Evolutionary conservation across 495 filamentous ascomycete genomes (phyloP), one percentile per base, ranked within the genome.

Genomic region (Neurospora sp.): DNA sequence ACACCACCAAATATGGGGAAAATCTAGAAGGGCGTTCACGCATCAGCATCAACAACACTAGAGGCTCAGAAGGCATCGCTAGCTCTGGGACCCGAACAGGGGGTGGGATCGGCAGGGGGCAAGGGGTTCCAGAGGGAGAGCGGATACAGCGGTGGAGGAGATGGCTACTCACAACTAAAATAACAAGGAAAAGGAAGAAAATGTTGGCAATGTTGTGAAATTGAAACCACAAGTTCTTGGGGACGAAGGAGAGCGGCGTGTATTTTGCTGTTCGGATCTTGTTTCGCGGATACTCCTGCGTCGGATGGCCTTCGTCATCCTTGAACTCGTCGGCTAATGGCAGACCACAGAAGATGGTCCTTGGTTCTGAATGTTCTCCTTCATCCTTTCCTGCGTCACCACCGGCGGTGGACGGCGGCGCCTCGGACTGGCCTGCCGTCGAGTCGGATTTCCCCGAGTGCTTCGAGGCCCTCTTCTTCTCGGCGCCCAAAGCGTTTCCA

Each of bases 141-240:
- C 53, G 53, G 46, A 70, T 20, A 70, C 22, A 42, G 35, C 68
- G 20, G 39, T 59, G 73, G 31, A 46, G 27, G 42, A 22, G 44
- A 3, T 22, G 27, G 59, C 27, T 59, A 87, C 94, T 82, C 90
- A 98, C 96, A 75, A 90, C 88, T 72, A 99, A 89, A 79, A 99
- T 95, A 80, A 97, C 95, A 74, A 96, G 88, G 83, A 98, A 97
- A 71, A 98, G 85, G 86, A 99, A 99, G 82, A 97, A 99, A 46
- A 98, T 90, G 81, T 98, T 99, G 71, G 96, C 96, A 76, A 99
- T 93, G 81, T 98, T 98, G 83, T 98, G 94, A 80, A 99, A 98
- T 81, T 99, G 96, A 73, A 96, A 91, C 87, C 90, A 99, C 71
- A 98, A 80, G 81, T 99, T 97, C 83, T 98, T 98, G 11, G 96